Base-by-base conservation (phyloP, 75 land plant species). In the Azolla pinnata region DNA sequence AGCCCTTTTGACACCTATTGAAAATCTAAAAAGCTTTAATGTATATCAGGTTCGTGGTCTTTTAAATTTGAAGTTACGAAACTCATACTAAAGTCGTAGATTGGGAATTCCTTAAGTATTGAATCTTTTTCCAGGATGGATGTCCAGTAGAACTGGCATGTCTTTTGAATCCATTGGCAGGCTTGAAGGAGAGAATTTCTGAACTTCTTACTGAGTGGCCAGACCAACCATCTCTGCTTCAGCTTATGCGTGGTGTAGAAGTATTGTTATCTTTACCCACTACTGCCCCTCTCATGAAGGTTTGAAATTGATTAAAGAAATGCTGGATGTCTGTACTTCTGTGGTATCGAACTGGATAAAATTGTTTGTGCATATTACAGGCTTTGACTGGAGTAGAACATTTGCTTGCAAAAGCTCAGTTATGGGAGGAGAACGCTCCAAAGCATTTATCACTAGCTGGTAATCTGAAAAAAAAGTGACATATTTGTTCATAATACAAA, bases 371-470 rank as follows among this genome's bases (percentile, higher is more conserved):
- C n/a, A n/a, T n/a, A n/a, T n/a, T n/a, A 45, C 59, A 85, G 85
- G 86, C 88, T 49, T 65, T 95, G 10, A 69, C 76, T 26, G 84
- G 85, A 9, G 35, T 95, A 53, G 85, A 95, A 65, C 65, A 75
- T 60, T 49, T 95, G 10, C 66, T 86, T 54, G 49, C 67, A 31
- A 81, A 67, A 62, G 63, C 68, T 0, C 74, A 64, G 29, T 49
- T 62, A 7, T 67, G 85, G 71, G 80, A 83, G 31, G 88, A 90
- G 65, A 79, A 67, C 66, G 78, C 75, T 67, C 62, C 80, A 28
- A 82, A 75, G 53, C 66, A 77, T 48, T 48, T 75, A 10, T 75
- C 83, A 33, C 45, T 90, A 31, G 67, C 67, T 30, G 83, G 85
- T 76, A 63, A 60, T 9, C 8, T 18, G n/a, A 16, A n/a, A 60